Evolutionary conservation across 2,329 filamentous ascomycete genomes (phyloP).

Genomic region (Calonectria pseudoreteaudii): DNA sequence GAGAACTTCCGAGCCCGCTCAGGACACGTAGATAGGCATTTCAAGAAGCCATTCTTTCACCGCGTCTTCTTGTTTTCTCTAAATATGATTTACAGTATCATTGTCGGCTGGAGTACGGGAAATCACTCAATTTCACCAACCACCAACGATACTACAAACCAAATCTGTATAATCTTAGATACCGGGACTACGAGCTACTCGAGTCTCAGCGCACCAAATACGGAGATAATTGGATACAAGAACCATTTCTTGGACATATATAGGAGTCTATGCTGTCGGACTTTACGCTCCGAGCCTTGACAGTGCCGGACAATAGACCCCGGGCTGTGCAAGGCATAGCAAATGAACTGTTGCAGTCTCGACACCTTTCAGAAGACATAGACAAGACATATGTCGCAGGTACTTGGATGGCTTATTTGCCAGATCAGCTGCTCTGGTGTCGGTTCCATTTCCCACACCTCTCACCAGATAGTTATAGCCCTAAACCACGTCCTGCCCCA

Average conservation of each 20-base stretch:
- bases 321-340: neutral
- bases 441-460: neutral
- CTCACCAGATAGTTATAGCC: neutral
- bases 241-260: neutral
- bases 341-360: neutral
- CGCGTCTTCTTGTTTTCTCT: neutral
- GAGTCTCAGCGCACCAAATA: neutral
- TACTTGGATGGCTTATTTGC: neutral
- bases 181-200: neutral
- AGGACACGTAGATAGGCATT: neutral
- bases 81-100: neutral
- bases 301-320: neutral
- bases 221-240: neutral
- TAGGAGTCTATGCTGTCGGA: neutral
- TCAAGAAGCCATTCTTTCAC: neutral
- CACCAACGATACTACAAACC: neutral
- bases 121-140: neutral
- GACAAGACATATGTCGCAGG: neutral
- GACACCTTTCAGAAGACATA: neutral
- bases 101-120: neutral
- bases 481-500: neutral
- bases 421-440: neutral
- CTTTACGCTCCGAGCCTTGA: neutral
- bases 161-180: neutral
- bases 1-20: neutral